These are phyloP conservation scores for Annulohypoxylon stygium DNA, from an alignment of 495 filamentous ascomycete genomes.

Conservation along the genomic window DNA sequence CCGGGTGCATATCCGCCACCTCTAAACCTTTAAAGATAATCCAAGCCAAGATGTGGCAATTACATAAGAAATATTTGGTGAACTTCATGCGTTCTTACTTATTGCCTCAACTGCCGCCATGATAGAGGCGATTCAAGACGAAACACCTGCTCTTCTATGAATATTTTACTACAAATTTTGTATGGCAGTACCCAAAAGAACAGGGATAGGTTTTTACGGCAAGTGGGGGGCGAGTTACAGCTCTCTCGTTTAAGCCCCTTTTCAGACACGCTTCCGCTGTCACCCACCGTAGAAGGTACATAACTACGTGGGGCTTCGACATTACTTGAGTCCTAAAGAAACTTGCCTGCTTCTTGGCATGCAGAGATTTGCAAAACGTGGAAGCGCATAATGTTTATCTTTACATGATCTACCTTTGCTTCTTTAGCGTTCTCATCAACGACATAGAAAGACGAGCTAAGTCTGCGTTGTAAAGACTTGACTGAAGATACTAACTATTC, in stretches of 20 bases:
- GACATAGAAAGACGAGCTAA: not conserved
- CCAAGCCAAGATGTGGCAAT: constrained; percentile 11
- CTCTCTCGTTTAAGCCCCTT: constrained; percentile 30
- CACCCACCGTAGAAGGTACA: not conserved
- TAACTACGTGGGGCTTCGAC: constrained; percentile 15
- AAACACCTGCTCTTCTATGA: constrained; percentile 19
- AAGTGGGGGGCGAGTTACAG: constrained; percentile 23
- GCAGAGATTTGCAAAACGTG: constrained; percentile 27
- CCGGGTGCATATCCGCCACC: not conserved
- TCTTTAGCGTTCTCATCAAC: constrained; percentile 1
- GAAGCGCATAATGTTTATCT: constrained; percentile 19
- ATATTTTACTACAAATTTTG: not conserved
- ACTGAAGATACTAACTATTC: not conserved
- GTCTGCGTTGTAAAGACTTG: not conserved
- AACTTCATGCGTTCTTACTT: not conserved
- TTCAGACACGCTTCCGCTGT: constrained; percentile 34
- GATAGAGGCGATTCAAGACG: constrained; percentile 12
- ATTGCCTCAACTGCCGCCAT: not conserved
- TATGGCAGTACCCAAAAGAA: constrained; percentile 8
- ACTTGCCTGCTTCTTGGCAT: constrained; percentile 9
- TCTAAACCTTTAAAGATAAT: not conserved
- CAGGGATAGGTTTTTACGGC: constrained; percentile 7
- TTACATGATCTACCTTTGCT: constrained; percentile 25
- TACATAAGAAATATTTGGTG: not conserved
- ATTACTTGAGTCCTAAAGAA: constrained; percentile 20